phyloP scores from a whole-genome alignment of 257 asterid species.

The Solanum medicagineum region DNA sequence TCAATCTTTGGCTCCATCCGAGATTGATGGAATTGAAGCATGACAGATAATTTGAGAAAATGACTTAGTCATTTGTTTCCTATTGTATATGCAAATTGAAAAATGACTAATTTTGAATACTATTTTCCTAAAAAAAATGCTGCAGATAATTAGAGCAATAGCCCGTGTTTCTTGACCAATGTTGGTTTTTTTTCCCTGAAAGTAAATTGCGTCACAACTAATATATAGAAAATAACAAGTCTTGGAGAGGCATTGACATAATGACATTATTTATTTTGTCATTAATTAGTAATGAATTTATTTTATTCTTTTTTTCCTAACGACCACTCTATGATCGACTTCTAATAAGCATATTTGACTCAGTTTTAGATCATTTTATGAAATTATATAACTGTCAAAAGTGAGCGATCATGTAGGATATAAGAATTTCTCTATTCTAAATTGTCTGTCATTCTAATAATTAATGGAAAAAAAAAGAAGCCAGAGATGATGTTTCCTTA shows the following conservation, averaged over 20 bases:
- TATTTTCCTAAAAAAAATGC: not conserved
- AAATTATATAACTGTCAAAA: no score
- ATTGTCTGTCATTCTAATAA: no score
- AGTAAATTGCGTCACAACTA: not conserved
- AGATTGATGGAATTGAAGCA: not conserved
- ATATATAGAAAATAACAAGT: not conserved
- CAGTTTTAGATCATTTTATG: no score
- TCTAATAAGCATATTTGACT: no score
- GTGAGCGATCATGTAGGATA: no score
- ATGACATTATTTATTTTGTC: not conserved
- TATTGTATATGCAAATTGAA: not conserved
- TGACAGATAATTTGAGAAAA: no score
- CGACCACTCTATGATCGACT: no score
- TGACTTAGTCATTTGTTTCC: not conserved
- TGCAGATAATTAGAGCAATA: not conserved
- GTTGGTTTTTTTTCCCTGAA: not conserved
- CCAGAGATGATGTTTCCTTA: no score
- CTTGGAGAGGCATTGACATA: not conserved
- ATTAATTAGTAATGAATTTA: not conserved
- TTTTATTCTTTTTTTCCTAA: not conserved
- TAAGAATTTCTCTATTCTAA: no score
- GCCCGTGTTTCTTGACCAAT: not conserved
- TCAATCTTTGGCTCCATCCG: no score
- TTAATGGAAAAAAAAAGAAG: not conserved
- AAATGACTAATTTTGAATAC: not conserved